These are phyloP conservation scores for Tilletiaria anomala DNA, from an alignment of 1,284 basidiomycete genomes.

Conservation along the genomic window DNA sequence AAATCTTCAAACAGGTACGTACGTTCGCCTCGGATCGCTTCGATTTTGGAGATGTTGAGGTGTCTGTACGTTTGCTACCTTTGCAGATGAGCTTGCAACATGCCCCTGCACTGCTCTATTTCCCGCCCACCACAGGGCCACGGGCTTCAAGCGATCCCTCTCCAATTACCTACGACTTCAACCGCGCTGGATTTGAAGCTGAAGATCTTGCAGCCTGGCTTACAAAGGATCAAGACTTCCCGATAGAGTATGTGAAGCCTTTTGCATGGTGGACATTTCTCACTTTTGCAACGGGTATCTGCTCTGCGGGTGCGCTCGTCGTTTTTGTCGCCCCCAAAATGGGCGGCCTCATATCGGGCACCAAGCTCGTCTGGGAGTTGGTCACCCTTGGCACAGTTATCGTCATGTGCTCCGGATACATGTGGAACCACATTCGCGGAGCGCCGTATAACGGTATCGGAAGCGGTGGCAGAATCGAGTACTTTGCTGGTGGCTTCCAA, in stretches of 20 bases:
- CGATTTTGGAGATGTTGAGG: no score
- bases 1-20: no score
- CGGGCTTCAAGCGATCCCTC: conserved; percentile 6
- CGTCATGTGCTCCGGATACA: conserved; percentile 47
- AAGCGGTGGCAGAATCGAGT: conserved; percentile 48
- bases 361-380: conserved; percentile 16
- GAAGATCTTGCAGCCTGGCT: conserved; percentile 11
- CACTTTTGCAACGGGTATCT: not conserved
- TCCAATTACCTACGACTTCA: conserved; percentile 22
- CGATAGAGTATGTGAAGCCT: conserved; percentile 17
- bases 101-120: conserved; percentile 21
- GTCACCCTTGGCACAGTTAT: conserved; percentile 19
- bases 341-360: conserved; percentile 3
- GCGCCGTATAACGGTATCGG: conserved; percentile 50
- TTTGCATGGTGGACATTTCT: conserved; percentile 8
- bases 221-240: conserved; percentile 8
- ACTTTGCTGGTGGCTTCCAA: conserved; percentile 76
- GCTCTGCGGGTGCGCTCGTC: conserved; percentile 1
- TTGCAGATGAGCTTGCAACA: no score
- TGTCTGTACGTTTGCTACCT: no score
- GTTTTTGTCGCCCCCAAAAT: conserved; percentile 3
- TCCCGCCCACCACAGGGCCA: conserved; percentile 12
- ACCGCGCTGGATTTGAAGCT: conserved; percentile 15
- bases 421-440: conserved; percentile 88
- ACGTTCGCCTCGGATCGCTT: no score